Conservation (phyloP, 2,329 filamentous ascomycete species). For the Raffaelea ambrosiae region DNA sequence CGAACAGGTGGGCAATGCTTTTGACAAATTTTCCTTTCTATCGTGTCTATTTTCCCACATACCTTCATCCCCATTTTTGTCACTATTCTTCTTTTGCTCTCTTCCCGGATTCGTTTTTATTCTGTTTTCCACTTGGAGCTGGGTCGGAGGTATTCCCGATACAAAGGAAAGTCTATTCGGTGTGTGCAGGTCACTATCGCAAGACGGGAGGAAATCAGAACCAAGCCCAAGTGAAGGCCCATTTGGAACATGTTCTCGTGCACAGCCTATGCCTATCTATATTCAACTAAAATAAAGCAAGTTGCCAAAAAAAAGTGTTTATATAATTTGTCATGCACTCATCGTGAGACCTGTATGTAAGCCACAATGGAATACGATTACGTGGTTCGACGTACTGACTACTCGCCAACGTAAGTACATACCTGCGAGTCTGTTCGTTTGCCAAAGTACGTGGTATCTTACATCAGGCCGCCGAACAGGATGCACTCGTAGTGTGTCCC, state of each 20-base stretch:
- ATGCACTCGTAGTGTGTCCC: no score
- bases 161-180: not conserved
- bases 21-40: not conserved
- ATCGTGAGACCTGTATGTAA: no score
- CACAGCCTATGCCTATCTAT: not conserved
- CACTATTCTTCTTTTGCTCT: constrained; percentile 1
- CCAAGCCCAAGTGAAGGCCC: not conserved
- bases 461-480: no score
- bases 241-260: not conserved
- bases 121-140: constrained; percentile 1
- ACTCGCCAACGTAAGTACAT: no score
- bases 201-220: constrained; percentile 24
- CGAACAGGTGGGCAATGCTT: not conserved
- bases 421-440: no score
- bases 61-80: not conserved
- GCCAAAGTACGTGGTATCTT: no score
- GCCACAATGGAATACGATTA: no score
- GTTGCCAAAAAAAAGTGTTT: no score
- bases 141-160: not conserved
- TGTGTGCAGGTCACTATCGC: constrained; percentile 12
- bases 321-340: no score
- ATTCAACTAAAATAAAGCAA: not conserved
- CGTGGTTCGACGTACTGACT: no score
- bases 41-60: constrained; percentile 2
- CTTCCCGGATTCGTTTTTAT: constrained; percentile 2